Evolutionary conservation across 192 early-diverging fungal genomes (phyloP), one percentile per base, ranked within the genome.

Genomic region (Allomyces javanicus): DNA sequence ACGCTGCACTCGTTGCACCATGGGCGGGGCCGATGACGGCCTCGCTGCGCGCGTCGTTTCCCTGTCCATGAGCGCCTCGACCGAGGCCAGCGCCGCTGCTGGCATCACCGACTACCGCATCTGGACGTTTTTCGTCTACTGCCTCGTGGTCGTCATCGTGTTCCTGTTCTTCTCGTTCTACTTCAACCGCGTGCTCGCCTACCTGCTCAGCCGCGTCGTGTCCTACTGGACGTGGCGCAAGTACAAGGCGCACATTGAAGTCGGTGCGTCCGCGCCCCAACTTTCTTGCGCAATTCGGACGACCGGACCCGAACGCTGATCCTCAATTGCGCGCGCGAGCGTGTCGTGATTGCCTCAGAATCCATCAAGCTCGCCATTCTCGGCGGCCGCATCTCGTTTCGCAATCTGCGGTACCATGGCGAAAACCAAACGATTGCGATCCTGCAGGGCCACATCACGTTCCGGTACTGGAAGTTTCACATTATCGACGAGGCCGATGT

Each of bases 161-260:
- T 76, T 83, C 25, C 72, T 88, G 25, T 86, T 89, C 73, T 86
- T 87, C 62, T 74, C 87, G 25, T 89, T 89, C 71, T 89, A 88
- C 63, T 79, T 80, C 50, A 85, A 83, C 67, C 79, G 86, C 22
- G 72, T 81, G 27, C 67, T 85, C 62, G 88, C 78, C 12, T 79
- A 76, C 25, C 25, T 85, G n/a, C 71, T 87, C 21, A 81, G 84
- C 1, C 76, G 78, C 27, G 25, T 89, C 4, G 72, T 85, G 21
- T 75, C 81, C 65, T 73, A 83, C 73, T 86, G 81, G 69, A 83
- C 83, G 1, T 89, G 88, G 88, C 63, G 80, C 45, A 75, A 73
- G 45, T 80, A 82, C 68, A 76, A 79, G 66, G 83, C 83, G 19
- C 86, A 79, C 55, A 78, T 89, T 61, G 85, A 88, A 71, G 72